These are phyloP conservation scores for Sporothrix brasiliensis DNA, from an alignment of 2,329 filamentous ascomycete genomes.

Conservation along the genomic window DNA sequence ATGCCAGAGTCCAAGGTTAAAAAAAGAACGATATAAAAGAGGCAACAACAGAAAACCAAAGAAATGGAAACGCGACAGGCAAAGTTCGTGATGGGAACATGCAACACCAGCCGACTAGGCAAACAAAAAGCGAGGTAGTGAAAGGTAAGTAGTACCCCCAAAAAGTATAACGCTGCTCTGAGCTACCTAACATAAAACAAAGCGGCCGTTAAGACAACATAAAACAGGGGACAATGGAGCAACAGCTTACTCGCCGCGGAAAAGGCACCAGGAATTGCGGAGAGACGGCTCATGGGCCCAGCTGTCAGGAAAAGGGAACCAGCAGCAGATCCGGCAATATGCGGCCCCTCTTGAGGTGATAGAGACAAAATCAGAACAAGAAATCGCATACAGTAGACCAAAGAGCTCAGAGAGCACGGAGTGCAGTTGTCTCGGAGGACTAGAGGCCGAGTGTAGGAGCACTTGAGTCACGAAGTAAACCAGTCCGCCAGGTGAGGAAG, in stretches of 20 bases:
- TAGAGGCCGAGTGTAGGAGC: not conserved
- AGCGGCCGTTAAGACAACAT: not conserved
- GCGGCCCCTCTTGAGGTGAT: not conserved
- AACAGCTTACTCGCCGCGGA: conserved; percentile 19
- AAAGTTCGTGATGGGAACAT: not conserved
- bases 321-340: conserved; percentile 24
- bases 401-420: not conserved
- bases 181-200: not conserved
- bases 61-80: conserved; percentile 1
- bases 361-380: not conserved
- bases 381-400: not conserved
- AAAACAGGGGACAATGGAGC: not conserved
- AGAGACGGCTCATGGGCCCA: not conserved
- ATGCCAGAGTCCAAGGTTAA: not conserved
- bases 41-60: not conserved
- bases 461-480: too few relatives aligned
- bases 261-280: conserved; percentile 17
- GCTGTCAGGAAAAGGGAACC: conserved; percentile 16
- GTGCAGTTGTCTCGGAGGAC: conserved; percentile 12
- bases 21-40: conserved; percentile 1
- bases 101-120: not conserved
- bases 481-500: not conserved
- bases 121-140: conserved; percentile 18
- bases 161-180: conserved; percentile 6
- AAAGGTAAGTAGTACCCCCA: conserved; percentile 6